Conservation (phyloP, 208 protist species). For the Trypanosoma avium region DNA sequence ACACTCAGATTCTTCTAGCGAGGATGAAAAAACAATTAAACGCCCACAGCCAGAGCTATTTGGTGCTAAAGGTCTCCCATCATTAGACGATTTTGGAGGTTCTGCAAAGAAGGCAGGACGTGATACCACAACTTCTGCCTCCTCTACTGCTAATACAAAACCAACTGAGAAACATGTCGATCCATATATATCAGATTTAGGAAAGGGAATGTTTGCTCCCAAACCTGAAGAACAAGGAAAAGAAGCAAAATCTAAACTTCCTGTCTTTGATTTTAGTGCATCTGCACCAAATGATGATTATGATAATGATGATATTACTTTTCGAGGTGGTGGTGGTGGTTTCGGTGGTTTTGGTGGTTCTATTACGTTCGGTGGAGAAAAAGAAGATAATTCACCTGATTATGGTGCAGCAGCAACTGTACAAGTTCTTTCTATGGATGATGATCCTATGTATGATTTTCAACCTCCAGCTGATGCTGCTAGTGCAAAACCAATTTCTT, state of each 20-base stretch:
- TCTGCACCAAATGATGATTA: constrained; percentile 25
- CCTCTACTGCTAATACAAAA: background rate
- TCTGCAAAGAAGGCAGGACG: background rate
- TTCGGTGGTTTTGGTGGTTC: background rate
- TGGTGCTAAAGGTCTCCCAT: constrained; percentile 41
- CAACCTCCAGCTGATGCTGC: background rate
- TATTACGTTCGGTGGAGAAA: background rate
- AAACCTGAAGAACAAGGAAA: constrained; percentile 14
- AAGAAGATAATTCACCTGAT: too few relatives aligned
- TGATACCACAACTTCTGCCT: background rate
- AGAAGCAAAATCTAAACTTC: constrained; percentile 24
- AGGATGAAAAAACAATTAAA: constrained; percentile 31
- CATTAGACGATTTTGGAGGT: constrained; percentile 60
- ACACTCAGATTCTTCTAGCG: constrained; percentile 25
- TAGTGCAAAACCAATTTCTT: background rate
- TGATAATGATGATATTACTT: background rate
- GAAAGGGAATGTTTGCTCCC: constrained; percentile 16
- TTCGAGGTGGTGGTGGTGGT: too few relatives aligned
- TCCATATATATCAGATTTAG: background rate
- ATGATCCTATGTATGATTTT: constrained; percentile 21
- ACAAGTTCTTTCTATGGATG: constrained; percentile 13
- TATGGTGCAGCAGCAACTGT: background rate
- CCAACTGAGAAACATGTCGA: background rate
- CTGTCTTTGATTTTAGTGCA: constrained; percentile 68
- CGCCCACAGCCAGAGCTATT: constrained; percentile 46